Conservation (phyloP, 1,284 basidiomycete species). For the Tylopilus sp. region DNA sequence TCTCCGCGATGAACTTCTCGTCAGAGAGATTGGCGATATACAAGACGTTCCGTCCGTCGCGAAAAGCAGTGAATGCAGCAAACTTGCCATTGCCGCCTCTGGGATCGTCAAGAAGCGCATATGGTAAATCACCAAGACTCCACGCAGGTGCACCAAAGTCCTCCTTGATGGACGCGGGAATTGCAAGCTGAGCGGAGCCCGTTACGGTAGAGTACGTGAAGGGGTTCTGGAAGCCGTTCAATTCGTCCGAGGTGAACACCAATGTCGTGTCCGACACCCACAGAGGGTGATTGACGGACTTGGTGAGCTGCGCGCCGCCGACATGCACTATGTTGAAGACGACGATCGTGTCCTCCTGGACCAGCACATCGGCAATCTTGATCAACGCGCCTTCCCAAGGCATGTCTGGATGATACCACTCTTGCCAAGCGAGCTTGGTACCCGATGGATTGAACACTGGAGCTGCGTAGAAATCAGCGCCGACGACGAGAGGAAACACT, state of each 20-base stretch:
- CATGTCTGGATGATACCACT: slow-evolving; percentile 80
- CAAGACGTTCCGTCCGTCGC: slow-evolving; percentile 48
- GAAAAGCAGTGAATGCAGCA: slow-evolving; percentile 46
- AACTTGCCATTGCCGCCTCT: slow-evolving; percentile 29
- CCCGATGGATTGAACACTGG: slow-evolving; percentile 70
- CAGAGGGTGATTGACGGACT: slow-evolving; percentile 51
- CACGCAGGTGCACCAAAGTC: slow-evolving; percentile 64
- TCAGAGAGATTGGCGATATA: slow-evolving; percentile 44
- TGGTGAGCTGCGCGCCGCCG: slow-evolving; percentile 45
- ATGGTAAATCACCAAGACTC: slow-evolving; percentile 47
- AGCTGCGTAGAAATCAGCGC: slow-evolving; percentile 54
- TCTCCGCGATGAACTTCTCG: slow-evolving; percentile 27
- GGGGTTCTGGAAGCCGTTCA: slow-evolving; percentile 59
- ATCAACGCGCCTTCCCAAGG: slow-evolving; percentile 74
- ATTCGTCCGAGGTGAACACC: slow-evolving; percentile 64
- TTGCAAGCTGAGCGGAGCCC: slow-evolving; percentile 37
- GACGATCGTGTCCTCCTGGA: slow-evolving; percentile 33
- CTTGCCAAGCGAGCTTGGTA: slow-evolving; percentile 59
- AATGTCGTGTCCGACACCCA: slow-evolving; percentile 61
- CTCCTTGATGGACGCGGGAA: slow-evolving; percentile 41
- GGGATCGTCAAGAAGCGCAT: slow-evolving; percentile 41
- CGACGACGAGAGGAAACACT: slow-evolving; percentile 34
- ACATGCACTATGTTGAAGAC: slow-evolving; percentile 36
- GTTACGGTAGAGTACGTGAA: slow-evolving; percentile 45
- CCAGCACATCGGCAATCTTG: slow-evolving; percentile 47